A percentile compares a stretch with the other conserved stretches of the same genome.
Conservation (phyloP, 192 early-diverging fungal genomes). For the Cetraspora pellucida region DNA sequence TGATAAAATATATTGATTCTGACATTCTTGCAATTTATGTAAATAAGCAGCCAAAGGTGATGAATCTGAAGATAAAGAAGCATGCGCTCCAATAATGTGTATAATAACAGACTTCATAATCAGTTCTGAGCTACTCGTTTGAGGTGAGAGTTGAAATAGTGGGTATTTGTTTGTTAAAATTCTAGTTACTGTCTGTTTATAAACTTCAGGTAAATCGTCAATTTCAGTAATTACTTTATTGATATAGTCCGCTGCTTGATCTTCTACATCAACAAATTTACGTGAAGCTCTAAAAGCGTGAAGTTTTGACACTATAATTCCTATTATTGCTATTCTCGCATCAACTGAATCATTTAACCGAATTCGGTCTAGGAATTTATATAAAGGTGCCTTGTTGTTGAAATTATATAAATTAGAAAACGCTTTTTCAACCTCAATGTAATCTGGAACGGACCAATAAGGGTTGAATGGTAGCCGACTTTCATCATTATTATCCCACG, state of each 20-base stretch:
- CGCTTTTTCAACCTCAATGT: constrained; percentile 9
- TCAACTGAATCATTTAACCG: not conserved
- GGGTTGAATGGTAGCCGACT: constrained; percentile 33
- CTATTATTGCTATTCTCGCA: not conserved
- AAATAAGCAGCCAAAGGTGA: constrained; percentile 16
- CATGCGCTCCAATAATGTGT: constrained; percentile 14
- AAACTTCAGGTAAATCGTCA: not conserved
- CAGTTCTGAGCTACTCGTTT: not conserved
- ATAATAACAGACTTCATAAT: constrained; percentile 32
- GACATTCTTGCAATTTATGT: constrained; percentile 9
- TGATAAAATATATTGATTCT: constrained; percentile 9
- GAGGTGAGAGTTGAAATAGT: not conserved
- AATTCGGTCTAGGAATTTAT: not conserved
- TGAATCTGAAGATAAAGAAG: constrained; percentile 5
- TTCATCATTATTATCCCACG: not conserved
- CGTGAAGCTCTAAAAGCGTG: constrained; percentile 23
- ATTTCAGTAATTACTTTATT: not conserved
- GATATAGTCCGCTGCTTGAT: not conserved
- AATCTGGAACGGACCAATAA: not conserved
- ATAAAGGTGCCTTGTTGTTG: not conserved
- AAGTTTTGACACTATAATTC: constrained; percentile 2
- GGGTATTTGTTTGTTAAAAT: not conserved
- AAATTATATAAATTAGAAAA: not conserved
- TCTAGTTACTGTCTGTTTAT: not conserved
- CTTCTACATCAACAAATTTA: not conserved